Evolutionary conservation across 495 filamentous ascomycete genomes (phyloP), one percentile per base, ranked within the genome.

Genomic region (Aspergillus wentii): DNA sequence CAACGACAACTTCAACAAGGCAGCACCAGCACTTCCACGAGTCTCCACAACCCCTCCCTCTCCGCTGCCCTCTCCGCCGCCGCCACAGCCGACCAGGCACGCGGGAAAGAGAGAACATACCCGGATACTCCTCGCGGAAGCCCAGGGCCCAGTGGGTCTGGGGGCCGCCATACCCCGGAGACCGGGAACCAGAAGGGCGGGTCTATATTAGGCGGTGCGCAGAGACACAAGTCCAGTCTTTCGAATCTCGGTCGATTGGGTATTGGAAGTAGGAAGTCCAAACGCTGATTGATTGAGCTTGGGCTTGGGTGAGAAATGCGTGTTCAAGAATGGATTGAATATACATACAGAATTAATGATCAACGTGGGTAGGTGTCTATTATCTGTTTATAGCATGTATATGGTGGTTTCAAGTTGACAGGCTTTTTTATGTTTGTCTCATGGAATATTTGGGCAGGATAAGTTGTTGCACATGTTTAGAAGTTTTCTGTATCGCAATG

Each of bases 191-290:
- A 35, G 35, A 45, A 46, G 27, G 38, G 39, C 19, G 47, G 55
- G 4, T 52, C 71, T 32, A 55, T 62, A n/a, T 52, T 68, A 13
- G 59, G 58, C 6, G 49, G 66, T 20, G 40, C 54, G 32, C 63
- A 71, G 23, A 84, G 80, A 51, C 69, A 79, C 15, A 78, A 76
- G 43, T 76, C 76, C 3, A 77, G 80, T 43, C 62, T 89, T 33
- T 72, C 82, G 10, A 82, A 86, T 49, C 73, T 89, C 49, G 82
- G 83, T 14, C 65, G 84, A 38, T 58, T 88, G 40, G 80, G 79
- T 3, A 84, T 87, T 43, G 72, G 79, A 23, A 71, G 81, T 14
- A 66, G 73, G 38, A 77, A 69, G 49, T 64, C 56, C 13, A 75
- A 74, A 52, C 57, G 59, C 31, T 73, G 46, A 57, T 34, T 31